Evolutionary conservation across 73 alveolate genomes (phyloP), one percentile per base, ranked within the genome.

Genomic region (Paramecium caudatum): DNA sequence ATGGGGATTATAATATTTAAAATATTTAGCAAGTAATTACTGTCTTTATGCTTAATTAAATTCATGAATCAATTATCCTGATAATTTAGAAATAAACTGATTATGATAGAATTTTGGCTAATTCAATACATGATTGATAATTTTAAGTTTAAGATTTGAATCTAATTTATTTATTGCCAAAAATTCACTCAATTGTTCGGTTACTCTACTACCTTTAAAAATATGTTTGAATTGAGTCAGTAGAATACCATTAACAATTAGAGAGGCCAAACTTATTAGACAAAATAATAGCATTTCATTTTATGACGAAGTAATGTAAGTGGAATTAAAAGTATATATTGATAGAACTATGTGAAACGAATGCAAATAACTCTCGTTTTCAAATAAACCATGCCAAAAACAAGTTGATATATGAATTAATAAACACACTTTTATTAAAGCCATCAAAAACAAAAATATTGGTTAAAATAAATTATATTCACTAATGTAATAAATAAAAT

Each of bases 91-190:
- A 2, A 68, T 43, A 16, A 68, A 68, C 21, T 68, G 19, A 32
- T 37, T 68, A 16, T 68, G 84, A 34, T 32, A 68, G 21, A 34
- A 68, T 34, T 68, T 68, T 10, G 80, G 80, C 12, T 68, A 21
- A 34, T 37, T 37, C n/a, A 68, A 37, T 0, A 68, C 34, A 6
- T 34, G 50, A 32, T 37, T 68, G 2, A 34, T 68, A 34, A 74
- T 74, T 39, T 74, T 74, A 15, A 25, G 19, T 7, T 36, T 39
- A 17, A 74, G 17, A 41, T 74, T 45, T 5, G 69, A 16, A 41
- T 74, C 39, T 15, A 74, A 74, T 37, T 74, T 74, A 74, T 74
- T 74, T 17, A 27, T 45, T 8, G 43, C 47, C 47, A 37, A 27
- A 74, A 37, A 74, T 13, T 74, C 62, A 74, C 88, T 74, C 1